A percentile compares a stretch with the other conserved stretches of the same genome.
Conservation (phyloP, 2,329 filamentous ascomycete species). For the Epichloe sp. region DNA sequence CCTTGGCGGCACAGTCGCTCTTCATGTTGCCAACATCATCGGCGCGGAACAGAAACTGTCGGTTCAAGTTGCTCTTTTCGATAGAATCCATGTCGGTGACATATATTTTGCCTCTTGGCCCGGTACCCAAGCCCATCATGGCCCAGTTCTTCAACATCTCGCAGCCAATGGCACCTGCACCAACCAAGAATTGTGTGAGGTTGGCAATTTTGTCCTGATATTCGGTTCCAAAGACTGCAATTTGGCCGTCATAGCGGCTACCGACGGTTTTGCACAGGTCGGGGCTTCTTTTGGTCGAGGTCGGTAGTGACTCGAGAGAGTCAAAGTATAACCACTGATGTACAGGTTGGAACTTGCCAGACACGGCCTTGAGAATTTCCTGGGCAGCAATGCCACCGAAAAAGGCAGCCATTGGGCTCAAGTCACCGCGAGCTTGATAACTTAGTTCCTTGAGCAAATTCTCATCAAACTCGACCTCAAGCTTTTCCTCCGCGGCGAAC, state of each 20-base stretch:
- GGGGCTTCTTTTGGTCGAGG: conserved; percentile 60
- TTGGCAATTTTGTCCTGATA: conserved; percentile 92
- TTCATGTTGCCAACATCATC: conserved; percentile 93
- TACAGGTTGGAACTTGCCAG: conserved; percentile 94
- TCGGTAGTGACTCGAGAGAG: conserved; percentile 86
- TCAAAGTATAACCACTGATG: conserved; percentile 96
- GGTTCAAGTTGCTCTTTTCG: conserved; percentile 96
- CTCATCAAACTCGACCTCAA: conserved; percentile 64
- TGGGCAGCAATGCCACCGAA: conserved; percentile 91
- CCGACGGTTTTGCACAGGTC: conserved; percentile 78
- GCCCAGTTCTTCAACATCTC: conserved; percentile 99
- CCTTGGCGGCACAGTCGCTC: conserved; percentile 83
- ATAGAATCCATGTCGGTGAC: conserved; percentile 98
- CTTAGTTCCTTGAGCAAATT: conserved; percentile 87
- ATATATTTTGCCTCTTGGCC: conserved; percentile 75
- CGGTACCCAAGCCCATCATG: conserved; percentile 89
- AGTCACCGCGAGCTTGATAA: conserved; percentile 84
- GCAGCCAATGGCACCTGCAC: conserved; percentile 92
- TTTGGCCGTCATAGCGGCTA: conserved; percentile 89
- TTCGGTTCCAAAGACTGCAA: conserved; percentile 86
- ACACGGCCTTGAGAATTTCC: conserved; percentile 92
- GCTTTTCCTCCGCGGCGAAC: conserved; percentile 59
- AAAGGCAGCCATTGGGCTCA: conserved; percentile 86
- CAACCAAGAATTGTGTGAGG: conserved; percentile 84
- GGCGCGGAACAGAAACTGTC: conserved; percentile 88